Base-by-base conservation (phyloP, 2,329 filamentous ascomycete genomes). In the Colletotrichum sp. region DNA sequence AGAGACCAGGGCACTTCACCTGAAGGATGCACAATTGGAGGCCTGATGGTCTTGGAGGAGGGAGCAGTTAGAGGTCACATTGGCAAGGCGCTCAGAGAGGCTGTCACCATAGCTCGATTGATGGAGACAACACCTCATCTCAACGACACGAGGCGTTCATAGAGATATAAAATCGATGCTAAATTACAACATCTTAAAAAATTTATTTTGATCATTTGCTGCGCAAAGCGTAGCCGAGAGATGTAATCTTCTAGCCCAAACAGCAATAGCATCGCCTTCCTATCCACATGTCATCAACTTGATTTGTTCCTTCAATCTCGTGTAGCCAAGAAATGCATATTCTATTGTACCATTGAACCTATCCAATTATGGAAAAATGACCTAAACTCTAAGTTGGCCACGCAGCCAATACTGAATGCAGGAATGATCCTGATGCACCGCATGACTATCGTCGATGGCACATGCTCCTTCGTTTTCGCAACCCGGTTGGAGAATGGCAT, bases 11-110 rank as follows among this genome's bases (percentile, higher is more conserved):
- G 92, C 0, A 89, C 86, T 2, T 92, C 90, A 5, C 90, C 91
- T 0, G 91, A 90, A 7, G 91, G 91, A 0, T 92, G 90, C 79
- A 92, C 91, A 1, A 92, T 92, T 72, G 89, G 86, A 3, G 91
- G 91, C 0, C 80, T 93, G 55, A 84, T 91, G 83, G 89, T 90
- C n/a, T 79, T 93, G 32, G 91, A 93, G 81, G 90, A 93, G 77
- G 89, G 87, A 7, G 87, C 85, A 0, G 86, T 92, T 8, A 85
- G 90, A 76, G 85, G 85, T 0, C 83, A 84, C 68, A 78, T 87
- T 39, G 85, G 85, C 1, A 82, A 83, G 21, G 87, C 86, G 2
- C 80, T 89, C 16, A 81, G 88, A n/a, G 88, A 89, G 76, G 86
- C 88, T 13, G 87, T 88, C 0, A 88, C 87, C 8, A 81, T 88